A percentile compares a stretch with the other conserved stretches of the same genome.
These are phyloP conservation scores for Trichomonas vaginalis DNA, from an alignment of 208 protist species.

Conservation along the genomic window DNA sequence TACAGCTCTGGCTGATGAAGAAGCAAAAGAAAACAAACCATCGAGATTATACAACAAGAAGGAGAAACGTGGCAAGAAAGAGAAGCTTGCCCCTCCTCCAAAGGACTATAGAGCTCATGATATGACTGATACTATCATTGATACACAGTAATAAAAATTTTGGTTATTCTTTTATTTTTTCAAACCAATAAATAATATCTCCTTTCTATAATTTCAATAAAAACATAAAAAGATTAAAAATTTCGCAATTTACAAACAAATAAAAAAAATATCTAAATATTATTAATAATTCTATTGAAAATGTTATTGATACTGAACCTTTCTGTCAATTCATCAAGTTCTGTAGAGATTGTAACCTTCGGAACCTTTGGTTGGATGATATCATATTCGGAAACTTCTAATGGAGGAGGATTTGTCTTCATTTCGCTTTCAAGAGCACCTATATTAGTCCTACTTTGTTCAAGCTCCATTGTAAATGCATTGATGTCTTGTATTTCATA, in stretches of 20 bases:
- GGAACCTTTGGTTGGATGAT: background rate
- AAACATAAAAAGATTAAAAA: background rate
- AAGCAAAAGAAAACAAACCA: background rate
- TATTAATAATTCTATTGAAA: background rate
- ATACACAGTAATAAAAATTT: background rate
- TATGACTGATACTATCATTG: background rate
- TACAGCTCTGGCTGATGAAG: background rate
- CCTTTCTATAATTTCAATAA: no score
- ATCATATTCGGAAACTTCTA: background rate
- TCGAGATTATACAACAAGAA: background rate
- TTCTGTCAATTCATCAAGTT: background rate
- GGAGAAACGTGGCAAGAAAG: background rate
- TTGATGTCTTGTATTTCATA: background rate
- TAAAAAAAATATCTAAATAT: no score
- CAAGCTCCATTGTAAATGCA: background rate
- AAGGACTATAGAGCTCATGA: background rate
- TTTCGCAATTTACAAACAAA: no score
- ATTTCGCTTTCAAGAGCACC: background rate
- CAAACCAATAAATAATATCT: no score
- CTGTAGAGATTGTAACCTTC: background rate
- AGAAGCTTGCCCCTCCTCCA: background rate
- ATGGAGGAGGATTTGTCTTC: background rate
- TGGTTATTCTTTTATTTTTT: background rate
- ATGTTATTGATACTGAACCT: background rate
- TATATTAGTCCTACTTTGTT: background rate